Base-by-base conservation (phyloP, 73 alveolate species). In the Stentor coeruleus region DNA sequence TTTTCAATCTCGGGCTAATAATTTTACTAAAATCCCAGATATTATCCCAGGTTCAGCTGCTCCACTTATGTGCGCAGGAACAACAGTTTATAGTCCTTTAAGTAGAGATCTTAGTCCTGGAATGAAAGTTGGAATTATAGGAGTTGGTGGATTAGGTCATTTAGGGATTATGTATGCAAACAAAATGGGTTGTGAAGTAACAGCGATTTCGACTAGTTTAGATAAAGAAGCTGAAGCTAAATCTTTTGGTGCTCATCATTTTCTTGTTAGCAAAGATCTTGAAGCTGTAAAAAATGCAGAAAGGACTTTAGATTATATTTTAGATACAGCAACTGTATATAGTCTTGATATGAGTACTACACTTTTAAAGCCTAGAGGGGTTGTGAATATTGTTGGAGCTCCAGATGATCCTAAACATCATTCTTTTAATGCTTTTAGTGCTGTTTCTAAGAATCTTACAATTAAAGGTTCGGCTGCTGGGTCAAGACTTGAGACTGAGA, bases 81-180 rank as follows among this genome's bases (percentile, higher is more conserved):
- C 88, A 20, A 91, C 97, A 33, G 91, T 89, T 3, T 91, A 81
- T 89, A 86, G 84, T 74, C 97, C 97, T 31, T 85, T 91, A 11
- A 83, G 85, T 49, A 83, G 89, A 74, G 81, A 85, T 79, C 81
- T 60, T 58, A 81, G 39, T 20, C 90, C 97, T 1, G 91, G 89
- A 38, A 89, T 85, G 87, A 82, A 81, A 59, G 88, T 86, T 74
- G 95, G 91, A 42, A 88, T 91, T 3, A 86, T 89, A 1, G 97
- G 97, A 40, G 89, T 91, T 0, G 97, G 97, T n/a, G 97, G 97
- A 11, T 77, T 91, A 58, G 97, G 97, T 1, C 97, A 91, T 89
- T 58, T 91, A 59, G 97, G 95, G 58, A 75, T 91, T 37, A 88
- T 89, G 86, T 91, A 89, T 72, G 89, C 93, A 33, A 60, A 90